Percentiles rank a stretch among this genome's conserved stretches.
Evolutionary conservation across 148 eudicot genomes (phyloP).

Genomic region (Arctostaphylos glauca): DNA sequence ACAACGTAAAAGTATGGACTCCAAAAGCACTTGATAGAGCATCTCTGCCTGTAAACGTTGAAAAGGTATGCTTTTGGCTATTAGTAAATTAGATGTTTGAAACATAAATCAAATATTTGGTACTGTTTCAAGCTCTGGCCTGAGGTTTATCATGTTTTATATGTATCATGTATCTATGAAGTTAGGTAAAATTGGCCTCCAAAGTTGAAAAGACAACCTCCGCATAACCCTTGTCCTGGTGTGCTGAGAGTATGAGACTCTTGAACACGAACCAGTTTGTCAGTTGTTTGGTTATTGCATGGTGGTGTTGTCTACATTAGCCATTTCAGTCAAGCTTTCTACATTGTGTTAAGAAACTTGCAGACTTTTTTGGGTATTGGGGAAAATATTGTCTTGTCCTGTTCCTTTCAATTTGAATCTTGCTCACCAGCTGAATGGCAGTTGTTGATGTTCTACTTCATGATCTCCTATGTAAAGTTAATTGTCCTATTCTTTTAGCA

Average conservation of each 20-base stretch:
- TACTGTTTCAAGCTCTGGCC: conserved; percentile 8
- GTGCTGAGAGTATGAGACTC: not conserved
- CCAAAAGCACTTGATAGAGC: conserved; percentile 71
- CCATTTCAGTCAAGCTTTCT: not conserved
- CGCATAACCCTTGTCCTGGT: not conserved
- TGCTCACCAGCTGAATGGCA: not conserved
- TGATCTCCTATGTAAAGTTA: not conserved
- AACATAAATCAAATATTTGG: not conserved
- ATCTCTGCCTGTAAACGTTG: conserved; percentile 60
- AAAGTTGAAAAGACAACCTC: not conserved
- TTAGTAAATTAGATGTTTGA: conserved; percentile 1
- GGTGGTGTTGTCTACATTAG: not conserved
- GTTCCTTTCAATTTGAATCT: not conserved
- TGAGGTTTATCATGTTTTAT: not conserved
- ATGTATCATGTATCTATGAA: not conserved
- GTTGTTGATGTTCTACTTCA: not conserved
- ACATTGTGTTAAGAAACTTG: not conserved
- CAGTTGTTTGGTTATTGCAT: not conserved
- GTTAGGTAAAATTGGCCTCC: not conserved
- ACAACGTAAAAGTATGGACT: conserved; percentile 81
- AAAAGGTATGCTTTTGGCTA: conserved; percentile 44
- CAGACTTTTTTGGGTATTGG: not conserved
- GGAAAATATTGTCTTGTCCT: not conserved
- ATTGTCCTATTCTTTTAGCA: not conserved
- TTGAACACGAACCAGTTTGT: not conserved